These are phyloP conservation scores for Domatiomyces catenatus DNA, from an alignment of 2,329 filamentous ascomycete genomes.

Conservation along the genomic window DNA sequence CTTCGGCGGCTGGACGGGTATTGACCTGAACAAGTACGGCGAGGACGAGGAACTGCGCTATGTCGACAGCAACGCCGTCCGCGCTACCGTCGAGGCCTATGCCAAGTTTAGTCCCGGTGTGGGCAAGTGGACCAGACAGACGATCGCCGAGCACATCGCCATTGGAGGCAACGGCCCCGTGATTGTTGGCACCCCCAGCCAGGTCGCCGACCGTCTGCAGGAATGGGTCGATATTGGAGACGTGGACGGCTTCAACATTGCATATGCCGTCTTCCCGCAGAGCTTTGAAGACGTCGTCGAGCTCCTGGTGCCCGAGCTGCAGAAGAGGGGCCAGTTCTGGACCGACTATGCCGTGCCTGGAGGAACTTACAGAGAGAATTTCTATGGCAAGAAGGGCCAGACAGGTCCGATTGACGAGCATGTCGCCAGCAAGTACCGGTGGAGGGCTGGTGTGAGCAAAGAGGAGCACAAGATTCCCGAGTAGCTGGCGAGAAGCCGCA, in stretches of 20 bases:
- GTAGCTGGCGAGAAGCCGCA: not conserved
- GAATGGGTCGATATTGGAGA: slow-evolving; percentile 53
- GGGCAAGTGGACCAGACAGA: slow-evolving; percentile 26
- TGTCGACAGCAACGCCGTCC: slow-evolving; percentile 37
- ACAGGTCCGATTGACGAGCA: slow-evolving; percentile 8
- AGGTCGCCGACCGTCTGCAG: slow-evolving; percentile 54
- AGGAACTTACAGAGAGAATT: slow-evolving; percentile 16
- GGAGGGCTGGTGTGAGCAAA: slow-evolving; percentile 1
- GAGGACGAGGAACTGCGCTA: slow-evolving; percentile 47
- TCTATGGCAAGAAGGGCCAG: slow-evolving; percentile 4
- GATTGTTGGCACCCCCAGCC: slow-evolving; percentile 41
- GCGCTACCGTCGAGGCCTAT: slow-evolving; percentile 24
- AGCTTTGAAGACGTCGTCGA: slow-evolving; percentile 39
- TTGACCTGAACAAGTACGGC: slow-evolving; percentile 40
- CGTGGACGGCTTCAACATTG: slow-evolving; percentile 56
- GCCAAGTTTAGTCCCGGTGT: slow-evolving; percentile 23
- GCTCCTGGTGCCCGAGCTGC: slow-evolving; percentile 33
- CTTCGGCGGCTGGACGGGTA: slow-evolving; percentile 45
- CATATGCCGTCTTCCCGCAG: slow-evolving; percentile 35
- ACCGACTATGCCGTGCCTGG: slow-evolving; percentile 3
- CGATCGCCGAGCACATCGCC: slow-evolving; percentile 30
- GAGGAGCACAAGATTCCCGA: not conserved
- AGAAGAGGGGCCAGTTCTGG: slow-evolving; percentile 27
- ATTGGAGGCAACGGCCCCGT: slow-evolving; percentile 37
- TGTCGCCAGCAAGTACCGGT: slow-evolving; percentile 9